phyloP scores from a whole-genome alignment of 139 green algal genomes.

The Picocystis salinarum region DNA sequence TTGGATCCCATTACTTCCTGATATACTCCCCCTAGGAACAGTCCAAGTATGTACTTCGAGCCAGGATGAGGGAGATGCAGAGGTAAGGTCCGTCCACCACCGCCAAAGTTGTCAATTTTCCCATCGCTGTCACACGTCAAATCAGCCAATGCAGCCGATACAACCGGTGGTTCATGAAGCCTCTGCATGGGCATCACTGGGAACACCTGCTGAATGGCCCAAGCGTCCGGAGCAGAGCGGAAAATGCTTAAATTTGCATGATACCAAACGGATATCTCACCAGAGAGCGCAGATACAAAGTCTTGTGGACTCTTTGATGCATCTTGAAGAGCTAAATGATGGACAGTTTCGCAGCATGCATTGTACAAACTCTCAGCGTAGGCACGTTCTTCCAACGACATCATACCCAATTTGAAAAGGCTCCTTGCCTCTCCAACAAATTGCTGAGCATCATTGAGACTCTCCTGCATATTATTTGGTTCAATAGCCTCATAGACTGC shows the following conservation, averaged over 20 bases:
- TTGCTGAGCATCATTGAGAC: constrained; percentile 34
- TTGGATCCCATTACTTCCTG: constrained; percentile 37
- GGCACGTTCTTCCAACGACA: constrained; percentile 34
- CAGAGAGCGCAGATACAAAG: not conserved
- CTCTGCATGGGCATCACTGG: constrained; percentile 36
- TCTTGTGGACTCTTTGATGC: constrained; percentile 8
- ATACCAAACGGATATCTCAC: constrained; percentile 9
- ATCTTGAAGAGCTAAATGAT: constrained; percentile 8
- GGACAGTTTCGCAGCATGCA: constrained; percentile 15
- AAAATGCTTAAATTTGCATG: constrained; percentile 39
- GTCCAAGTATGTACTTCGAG: constrained; percentile 26
- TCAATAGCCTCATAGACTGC: constrained; percentile 2
- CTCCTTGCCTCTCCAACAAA: constrained; percentile 36
- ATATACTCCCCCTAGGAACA: constrained; percentile 29
- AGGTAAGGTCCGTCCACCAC: too few relatives aligned
- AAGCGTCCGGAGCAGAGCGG: constrained; percentile 32
- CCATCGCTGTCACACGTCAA: constrained; percentile 46
- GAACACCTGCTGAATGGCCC: constrained; percentile 50
- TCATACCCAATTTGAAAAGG: constrained; percentile 39
- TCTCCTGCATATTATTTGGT: constrained; percentile 15
- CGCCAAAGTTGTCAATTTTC: constrained; percentile 34
- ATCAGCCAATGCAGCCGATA: constrained; percentile 30
- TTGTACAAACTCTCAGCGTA: constrained; percentile 30
- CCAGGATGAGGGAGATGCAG: constrained; percentile 23
- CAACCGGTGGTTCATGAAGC: constrained; percentile 26